Conservation (phyloP, 345 rosid genomes). For the Euphorbia tirucalli region DNA sequence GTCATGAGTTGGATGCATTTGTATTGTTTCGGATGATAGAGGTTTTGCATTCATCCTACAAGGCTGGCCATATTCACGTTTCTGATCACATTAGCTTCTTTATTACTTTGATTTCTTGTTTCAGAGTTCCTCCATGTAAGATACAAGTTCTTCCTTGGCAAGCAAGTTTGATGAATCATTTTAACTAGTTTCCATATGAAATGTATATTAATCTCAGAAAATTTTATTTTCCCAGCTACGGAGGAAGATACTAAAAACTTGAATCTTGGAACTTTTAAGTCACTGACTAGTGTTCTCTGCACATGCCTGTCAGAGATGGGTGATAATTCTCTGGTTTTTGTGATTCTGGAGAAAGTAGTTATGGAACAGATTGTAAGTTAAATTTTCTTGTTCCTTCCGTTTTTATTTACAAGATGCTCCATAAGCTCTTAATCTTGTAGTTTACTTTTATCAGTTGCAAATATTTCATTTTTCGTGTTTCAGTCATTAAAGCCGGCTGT, state of each 20-base stretch:
- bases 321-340: slow-evolving; percentile 56
- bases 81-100: slow-evolving; percentile 68
- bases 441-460: background rate
- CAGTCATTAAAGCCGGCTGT: slow-evolving; percentile 50
- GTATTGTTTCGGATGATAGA: slow-evolving; percentile 56
- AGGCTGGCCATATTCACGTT: slow-evolving; percentile 61
- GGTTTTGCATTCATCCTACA: slow-evolving; percentile 56
- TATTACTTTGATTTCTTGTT: slow-evolving; percentile 52
- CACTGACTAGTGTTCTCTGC: slow-evolving; percentile 43
- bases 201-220: slow-evolving; percentile 38
- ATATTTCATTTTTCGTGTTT: slow-evolving; percentile 8
- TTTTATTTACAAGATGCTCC: background rate
- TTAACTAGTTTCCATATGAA: slow-evolving; percentile 15
- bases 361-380: slow-evolving; percentile 62
- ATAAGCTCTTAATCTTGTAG: background rate
- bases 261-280: slow-evolving; percentile 43
- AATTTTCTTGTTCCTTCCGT: background rate
- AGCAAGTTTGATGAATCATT: background rate
- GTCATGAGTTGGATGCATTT: slow-evolving; percentile 53
- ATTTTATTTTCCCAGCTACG: slow-evolving; percentile 17
- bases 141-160: slow-evolving; percentile 13
- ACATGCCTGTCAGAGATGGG: slow-evolving; percentile 62
- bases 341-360: slow-evolving; percentile 48
- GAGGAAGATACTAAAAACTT: slow-evolving; percentile 31
- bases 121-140: slow-evolving; percentile 61